Evolutionary conservation across 1,139 yeast genomes (phyloP).

Genomic region (Casaregolazyma lundiana): DNA sequence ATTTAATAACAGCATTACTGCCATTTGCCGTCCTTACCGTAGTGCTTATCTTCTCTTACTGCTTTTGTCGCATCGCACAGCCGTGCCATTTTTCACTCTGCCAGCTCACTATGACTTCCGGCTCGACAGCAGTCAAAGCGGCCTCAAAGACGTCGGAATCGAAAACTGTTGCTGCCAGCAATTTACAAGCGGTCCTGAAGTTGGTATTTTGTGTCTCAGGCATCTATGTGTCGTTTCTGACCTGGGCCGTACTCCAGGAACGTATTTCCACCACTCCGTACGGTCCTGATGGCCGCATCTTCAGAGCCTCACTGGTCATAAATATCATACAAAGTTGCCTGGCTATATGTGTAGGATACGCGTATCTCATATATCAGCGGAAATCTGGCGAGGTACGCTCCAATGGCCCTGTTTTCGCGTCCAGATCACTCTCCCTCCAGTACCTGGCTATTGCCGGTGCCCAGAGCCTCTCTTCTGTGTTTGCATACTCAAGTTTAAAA

Average conservation of each 20-base stretch:
- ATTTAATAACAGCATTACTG: no score
- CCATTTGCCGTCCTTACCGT: no score
- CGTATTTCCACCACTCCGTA: constrained; percentile 77
- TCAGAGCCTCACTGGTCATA: constrained; percentile 72
- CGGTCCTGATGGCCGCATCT: constrained; percentile 53
- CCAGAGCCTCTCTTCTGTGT: constrained; percentile 76
- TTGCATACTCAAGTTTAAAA: constrained; percentile 67
- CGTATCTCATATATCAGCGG: constrained; percentile 46
- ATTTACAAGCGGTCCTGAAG: constrained; percentile 14
- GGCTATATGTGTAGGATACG: constrained; percentile 64
- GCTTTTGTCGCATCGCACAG: neutral
- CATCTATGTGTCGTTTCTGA: constrained; percentile 74
- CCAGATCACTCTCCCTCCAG: constrained; percentile 35
- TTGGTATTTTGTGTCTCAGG: constrained; percentile 60
- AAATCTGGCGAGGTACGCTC: constrained; percentile 17
- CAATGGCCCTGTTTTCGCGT: constrained; percentile 26
- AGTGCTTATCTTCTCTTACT: no score
- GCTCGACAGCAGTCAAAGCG: neutral
- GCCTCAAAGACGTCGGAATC: constrained; percentile 1
- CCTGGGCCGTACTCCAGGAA: constrained; percentile 93
- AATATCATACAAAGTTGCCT: constrained; percentile 68
- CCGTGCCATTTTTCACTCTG: neutral
- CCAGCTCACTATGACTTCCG: constrained; percentile 1
- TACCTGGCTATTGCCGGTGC: constrained; percentile 66
- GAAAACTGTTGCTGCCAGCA: constrained; percentile 2